A percentile compares a stretch with the other conserved stretches of the same genome.
Conservation (phyloP, 495 filamentous ascomycete species). For the Daldinia caldariorum region DNA sequence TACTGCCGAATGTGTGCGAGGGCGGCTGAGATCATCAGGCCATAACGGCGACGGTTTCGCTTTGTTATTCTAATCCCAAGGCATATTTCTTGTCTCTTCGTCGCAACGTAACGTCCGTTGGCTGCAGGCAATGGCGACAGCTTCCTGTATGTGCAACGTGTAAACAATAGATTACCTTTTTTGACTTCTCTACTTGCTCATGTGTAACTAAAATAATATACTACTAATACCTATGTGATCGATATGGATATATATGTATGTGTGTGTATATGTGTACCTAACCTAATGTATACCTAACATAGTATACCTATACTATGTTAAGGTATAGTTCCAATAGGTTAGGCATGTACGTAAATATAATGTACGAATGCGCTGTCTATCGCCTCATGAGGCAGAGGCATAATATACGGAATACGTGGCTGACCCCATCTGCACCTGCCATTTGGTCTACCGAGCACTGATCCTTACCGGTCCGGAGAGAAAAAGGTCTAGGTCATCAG, state of each 20-base stretch:
- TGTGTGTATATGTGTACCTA: background rate
- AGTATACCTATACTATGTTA: too few species aligned
- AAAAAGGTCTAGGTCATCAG: slow-evolving; percentile 35
- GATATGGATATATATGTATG: background rate
- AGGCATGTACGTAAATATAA: slow-evolving; percentile 9
- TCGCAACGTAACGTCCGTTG: slow-evolving; percentile 37
- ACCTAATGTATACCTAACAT: too few species aligned
- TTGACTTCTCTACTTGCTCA: slow-evolving; percentile 29
- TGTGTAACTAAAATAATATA: background rate
- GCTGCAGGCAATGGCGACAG: background rate
- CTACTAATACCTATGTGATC: background rate
- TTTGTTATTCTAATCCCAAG: slow-evolving; percentile 15
- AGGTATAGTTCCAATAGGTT: too few species aligned
- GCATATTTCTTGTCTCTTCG: background rate
- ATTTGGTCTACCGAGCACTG: slow-evolving; percentile 38
- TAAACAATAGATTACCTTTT: slow-evolving; percentile 17
- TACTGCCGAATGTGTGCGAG: slow-evolving; percentile 24
- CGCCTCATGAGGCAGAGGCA: slow-evolving; percentile 24
- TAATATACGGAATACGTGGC: slow-evolving; percentile 26
- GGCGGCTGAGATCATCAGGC: background rate
- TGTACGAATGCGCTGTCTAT: slow-evolving; percentile 35
- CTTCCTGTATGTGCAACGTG: slow-evolving; percentile 28
- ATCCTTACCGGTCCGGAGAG: slow-evolving; percentile 5
- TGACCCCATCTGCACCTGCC: slow-evolving; percentile 33
- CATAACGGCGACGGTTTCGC: background rate